phyloP scores from a whole-genome alignment of 2,329 filamentous ascomycete species.

The Cladosporium sp. region DNA sequence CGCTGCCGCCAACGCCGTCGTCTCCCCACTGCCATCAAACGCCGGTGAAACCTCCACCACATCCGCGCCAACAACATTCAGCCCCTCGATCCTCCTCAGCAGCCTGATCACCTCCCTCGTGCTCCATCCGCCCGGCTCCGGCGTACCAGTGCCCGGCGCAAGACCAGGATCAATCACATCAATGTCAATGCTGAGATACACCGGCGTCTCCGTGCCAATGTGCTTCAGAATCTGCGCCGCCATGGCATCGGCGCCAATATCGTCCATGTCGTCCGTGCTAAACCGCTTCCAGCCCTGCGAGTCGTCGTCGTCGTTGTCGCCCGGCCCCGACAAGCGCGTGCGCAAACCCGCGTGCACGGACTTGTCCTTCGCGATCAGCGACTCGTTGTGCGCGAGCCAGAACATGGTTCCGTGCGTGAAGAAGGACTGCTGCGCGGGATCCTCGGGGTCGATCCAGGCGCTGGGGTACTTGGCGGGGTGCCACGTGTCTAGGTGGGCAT shows the following conservation, averaged over 20 bases:
- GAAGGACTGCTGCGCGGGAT: conserved; percentile 56
- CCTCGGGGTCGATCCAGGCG: conserved; percentile 55
- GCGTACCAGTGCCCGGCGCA: conserved; percentile 73
- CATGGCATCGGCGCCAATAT: conserved; percentile 66
- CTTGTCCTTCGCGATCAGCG: conserved; percentile 65
- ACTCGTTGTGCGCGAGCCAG: conserved; percentile 78
- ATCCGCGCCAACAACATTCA: conserved; percentile 85
- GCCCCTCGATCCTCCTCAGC: conserved; percentile 68
- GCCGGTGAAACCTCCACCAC: conserved; percentile 83
- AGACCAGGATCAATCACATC: conserved; percentile 71
- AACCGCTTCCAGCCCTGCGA: conserved; percentile 74
- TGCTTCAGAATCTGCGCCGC: conserved; percentile 63
- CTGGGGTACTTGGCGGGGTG: conserved; percentile 73
- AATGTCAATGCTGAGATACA: conserved; percentile 77
- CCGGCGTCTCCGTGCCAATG: conserved; percentile 67
- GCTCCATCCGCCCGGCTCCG: conserved; percentile 87
- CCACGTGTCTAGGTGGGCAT: conserved; percentile 75
- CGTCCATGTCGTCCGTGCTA: conserved; percentile 80
- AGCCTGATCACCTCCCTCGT: conserved; percentile 81
- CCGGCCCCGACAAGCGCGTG: conserved; percentile 63
- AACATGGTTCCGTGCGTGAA: conserved; percentile 92
- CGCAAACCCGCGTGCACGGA: conserved; percentile 79
- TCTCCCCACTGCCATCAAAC: conserved; percentile 74
- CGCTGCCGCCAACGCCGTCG: conserved; percentile 73
- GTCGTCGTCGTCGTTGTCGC: conserved; percentile 64